Evolutionary conservation across 805 yeast species (phyloP), one percentile per base, ranked within the genome.

Genomic region (Babjeviella inositovora): DNA sequence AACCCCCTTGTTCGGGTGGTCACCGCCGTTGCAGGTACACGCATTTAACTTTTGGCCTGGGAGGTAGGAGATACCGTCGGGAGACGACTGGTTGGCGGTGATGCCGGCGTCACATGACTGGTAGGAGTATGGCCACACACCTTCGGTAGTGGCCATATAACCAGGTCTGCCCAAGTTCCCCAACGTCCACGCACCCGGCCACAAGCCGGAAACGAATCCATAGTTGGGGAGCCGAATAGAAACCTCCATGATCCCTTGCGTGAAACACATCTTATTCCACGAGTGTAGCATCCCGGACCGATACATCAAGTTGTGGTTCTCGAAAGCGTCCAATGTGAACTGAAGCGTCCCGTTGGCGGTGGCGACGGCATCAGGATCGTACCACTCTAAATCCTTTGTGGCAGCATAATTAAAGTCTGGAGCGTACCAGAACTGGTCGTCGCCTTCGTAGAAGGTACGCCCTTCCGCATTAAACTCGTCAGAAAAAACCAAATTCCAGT

Each of bases 141-240:
- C 67, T 15, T 59, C 65, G 4, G 64, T 49, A 9, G 57, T 31
- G 8, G 62, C 59, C 38, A 57, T 35, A 34, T 48, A 58, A 2
- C 67, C 67, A 2, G 67, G 63, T 26, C 67, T 43, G 2, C 59
- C 67, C 25, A 60, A 33, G 26, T 60, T 60, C 5, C 66, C 66
- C 48, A 60, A 43, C 7, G 57, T 37, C 66, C 67, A 60, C 14
- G 57, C 31, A 30, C 67, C 66, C 1, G 67, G 67, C 67, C 67
- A 60, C 30, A 58, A 39, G 3, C 67, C 67, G 6, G 54, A 32
- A 7, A 52, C 39, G 19, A 47, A 38, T 19, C 59, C 59, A 26
- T 45, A 53, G 21, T 49, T 50, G 11, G 67, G 65, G 26, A 60
- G 35, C 31, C 42, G 43, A 3, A 57, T 62, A 12, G 57, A 46